Conservation (phyloP, 169 alveolate genomes). For the Plasmodium gallinaceum region DNA sequence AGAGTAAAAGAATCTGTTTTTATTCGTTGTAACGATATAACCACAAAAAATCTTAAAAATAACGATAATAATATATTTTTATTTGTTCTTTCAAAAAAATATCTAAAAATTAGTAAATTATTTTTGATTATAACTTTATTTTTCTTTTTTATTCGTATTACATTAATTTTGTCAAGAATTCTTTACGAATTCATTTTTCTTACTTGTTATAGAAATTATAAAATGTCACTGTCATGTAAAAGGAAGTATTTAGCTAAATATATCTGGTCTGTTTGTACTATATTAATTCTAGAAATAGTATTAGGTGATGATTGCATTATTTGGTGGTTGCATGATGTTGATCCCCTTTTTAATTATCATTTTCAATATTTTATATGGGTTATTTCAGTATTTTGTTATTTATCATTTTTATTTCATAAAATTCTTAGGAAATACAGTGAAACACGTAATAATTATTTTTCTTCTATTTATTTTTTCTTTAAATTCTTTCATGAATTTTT, state of each 20-base stretch:
- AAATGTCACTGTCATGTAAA: conserved; percentile 57
- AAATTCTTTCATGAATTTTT: conserved; percentile 33
- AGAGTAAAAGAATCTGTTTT: conserved; percentile 49
- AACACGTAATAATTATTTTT: not conserved
- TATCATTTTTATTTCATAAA: conserved; percentile 8
- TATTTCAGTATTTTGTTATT: conserved; percentile 21
- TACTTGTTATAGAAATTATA: conserved; percentile 16
- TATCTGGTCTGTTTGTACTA: conserved; percentile 69
- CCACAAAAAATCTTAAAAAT: not conserved
- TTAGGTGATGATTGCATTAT: conserved; percentile 49
- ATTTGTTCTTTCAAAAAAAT: conserved; percentile 26
- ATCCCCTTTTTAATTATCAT: conserved; percentile 69
- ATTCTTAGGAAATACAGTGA: conserved; percentile 12
- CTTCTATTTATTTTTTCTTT: not conserved
- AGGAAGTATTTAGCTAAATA: conserved; percentile 58
- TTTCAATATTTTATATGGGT: conserved; percentile 72
- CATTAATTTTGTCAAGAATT: conserved; percentile 52
- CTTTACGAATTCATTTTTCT: conserved; percentile 50
- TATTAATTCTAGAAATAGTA: conserved; percentile 36
- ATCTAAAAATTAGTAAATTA: conserved; percentile 28
- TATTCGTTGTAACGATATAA: conserved; percentile 32
- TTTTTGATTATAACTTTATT: conserved; percentile 40
- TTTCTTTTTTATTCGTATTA: conserved; percentile 48
- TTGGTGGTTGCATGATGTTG: conserved; percentile 76
- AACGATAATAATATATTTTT: conserved; percentile 53